Conservation (phyloP, 768 basidiomycete species). For the Pleurotus ostreatus region DNA sequence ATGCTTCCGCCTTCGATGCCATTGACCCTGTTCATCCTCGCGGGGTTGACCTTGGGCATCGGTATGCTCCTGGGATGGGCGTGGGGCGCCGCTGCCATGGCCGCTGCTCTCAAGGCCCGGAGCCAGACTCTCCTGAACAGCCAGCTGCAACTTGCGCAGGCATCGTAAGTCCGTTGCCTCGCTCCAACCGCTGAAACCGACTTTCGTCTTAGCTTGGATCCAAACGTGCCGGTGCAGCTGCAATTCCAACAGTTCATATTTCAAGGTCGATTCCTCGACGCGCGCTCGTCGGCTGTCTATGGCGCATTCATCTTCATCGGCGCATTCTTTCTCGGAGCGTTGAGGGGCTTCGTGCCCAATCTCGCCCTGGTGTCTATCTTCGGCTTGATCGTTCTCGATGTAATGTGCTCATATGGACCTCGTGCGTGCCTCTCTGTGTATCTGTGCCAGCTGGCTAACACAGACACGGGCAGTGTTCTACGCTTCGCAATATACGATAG, state of each 20-base stretch:
- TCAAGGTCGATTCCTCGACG: constrained; percentile 38
- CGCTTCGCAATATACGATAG: constrained; percentile 33
- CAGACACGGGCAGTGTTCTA: constrained; percentile 28
- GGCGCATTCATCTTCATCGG: constrained; percentile 42
- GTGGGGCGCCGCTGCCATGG: constrained; percentile 41
- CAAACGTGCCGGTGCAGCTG: constrained; percentile 6
- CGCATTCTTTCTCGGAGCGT: constrained; percentile 31
- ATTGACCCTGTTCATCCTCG: neutral
- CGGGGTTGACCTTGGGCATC: constrained; percentile 31
- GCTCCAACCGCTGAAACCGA: neutral
- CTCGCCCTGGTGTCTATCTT: constrained; percentile 37
- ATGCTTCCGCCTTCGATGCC: constrained; percentile 4
- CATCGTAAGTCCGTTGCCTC: constrained; percentile 25
- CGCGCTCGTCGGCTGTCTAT: constrained; percentile 38
- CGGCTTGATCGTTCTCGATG: constrained; percentile 39
- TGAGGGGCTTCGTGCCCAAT: constrained; percentile 36
- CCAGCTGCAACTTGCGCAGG: constrained; percentile 28
- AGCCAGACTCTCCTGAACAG: constrained; percentile 28
- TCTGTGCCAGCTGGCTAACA: neutral
- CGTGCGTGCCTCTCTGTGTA: constrained; percentile 1
- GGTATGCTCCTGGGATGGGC: constrained; percentile 46
- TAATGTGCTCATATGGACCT: constrained; percentile 28
- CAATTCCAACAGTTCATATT: constrained; percentile 32
- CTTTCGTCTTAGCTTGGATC: constrained; percentile 16
- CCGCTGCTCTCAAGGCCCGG: constrained; percentile 31